Base-by-base conservation (phyloP, 306 rosid genomes). In the Fragaria ananassa region DNA sequence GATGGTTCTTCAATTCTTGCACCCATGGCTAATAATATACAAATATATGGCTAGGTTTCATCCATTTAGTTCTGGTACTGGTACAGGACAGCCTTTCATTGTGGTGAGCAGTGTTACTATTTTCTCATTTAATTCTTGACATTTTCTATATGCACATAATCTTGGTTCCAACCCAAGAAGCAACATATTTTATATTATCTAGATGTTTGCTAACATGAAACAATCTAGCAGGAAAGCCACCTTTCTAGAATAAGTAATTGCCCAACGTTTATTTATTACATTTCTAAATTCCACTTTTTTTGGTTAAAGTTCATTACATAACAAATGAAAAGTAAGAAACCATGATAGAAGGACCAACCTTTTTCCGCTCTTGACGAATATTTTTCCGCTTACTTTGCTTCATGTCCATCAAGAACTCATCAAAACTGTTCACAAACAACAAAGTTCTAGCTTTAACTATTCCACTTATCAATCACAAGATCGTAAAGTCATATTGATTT, bases 391-490 rank as follows among this genome's bases (percentile, higher is more conserved):
- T 94, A 79, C 87, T 91, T 80, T 91, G 97, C 89, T 90, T 94
- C 96, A 94, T 82, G 88, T 94, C 98, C 95, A 91, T 90, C 87
- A 94, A 85, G 82, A 94, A 94, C 69, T 94, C 96, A 71, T 94
- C 91, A 84, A 94, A 94, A 83, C 98, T 91, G 90, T 76, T 66
- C 73, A 66, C 18, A 80, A 14, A 71, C 35, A 71, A 34, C 25
- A 29, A 70, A 31, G 29, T 70, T 70, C 27, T 70, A 29, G 1
- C n/a, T 69, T 46, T 9, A 69, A 25, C 42, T 17, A 29, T 49
- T 27, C 25, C 50, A 70, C 53, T 18, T 49, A 50, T 31, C 19
- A 19, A 34, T 70, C 62, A 50, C 44, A 50, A 19, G 13, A 53
- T 54, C 5, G 1, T 1, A 17, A 9, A 31, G 19, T 19, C 19